Evolutionary conservation across 176 grass and related monocot species (phyloP).

Genomic region (Triticum dicoccoides): DNA sequence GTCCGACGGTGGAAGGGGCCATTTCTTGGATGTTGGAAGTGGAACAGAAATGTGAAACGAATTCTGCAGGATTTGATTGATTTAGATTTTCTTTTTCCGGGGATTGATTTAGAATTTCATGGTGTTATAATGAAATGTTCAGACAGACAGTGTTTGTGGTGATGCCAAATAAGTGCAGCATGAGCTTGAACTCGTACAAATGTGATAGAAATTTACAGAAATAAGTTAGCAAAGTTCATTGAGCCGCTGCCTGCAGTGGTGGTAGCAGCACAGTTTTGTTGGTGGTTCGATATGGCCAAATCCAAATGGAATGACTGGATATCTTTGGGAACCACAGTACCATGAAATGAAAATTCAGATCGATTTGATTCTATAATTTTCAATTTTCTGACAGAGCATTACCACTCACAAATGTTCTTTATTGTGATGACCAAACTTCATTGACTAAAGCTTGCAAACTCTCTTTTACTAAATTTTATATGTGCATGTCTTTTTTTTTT

Average conservation of each 20-base stretch:
- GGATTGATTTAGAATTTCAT: background rate
- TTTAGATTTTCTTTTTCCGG: background rate
- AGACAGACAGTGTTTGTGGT: background rate
- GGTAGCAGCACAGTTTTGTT: background rate
- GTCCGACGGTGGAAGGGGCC: background rate
- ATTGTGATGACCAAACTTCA: background rate
- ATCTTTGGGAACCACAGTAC: background rate
- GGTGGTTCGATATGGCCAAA: background rate
- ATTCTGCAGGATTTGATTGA: background rate
- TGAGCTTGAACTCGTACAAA: background rate
- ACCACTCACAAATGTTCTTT: background rate
- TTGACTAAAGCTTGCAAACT: background rate
- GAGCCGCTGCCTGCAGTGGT: background rate
- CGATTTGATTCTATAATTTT: background rate
- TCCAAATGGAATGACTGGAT: background rate
- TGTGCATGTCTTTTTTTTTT: background rate
- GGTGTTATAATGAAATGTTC: background rate
- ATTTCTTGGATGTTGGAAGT: background rate
- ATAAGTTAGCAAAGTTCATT: background rate
- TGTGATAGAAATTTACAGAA: background rate
- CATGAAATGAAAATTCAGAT: background rate
- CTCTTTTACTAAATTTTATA: background rate
- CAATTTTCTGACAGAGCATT: background rate
- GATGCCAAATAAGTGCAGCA: background rate
- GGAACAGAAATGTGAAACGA: background rate